Percentiles rank a stretch among this genome's conserved stretches.
phyloP scores from a whole-genome alignment of 768 basidiomycete species.

The Boletus insuetus region DNA sequence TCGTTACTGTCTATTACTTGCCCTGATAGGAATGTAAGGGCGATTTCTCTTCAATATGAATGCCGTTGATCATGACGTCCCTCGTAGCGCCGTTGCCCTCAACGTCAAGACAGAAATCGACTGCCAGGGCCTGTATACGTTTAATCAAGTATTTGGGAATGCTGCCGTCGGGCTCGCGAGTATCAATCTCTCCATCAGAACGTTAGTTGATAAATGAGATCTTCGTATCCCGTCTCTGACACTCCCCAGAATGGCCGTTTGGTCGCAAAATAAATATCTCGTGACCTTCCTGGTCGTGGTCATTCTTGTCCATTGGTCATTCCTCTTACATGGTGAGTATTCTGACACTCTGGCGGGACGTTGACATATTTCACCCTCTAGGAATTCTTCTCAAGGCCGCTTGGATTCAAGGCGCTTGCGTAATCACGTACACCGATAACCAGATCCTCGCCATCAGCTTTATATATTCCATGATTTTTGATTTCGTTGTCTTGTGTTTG shows the following conservation, averaged over 20 bases:
- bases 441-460: slow-evolving; percentile 61
- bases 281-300: slow-evolving; percentile 49
- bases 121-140: slow-evolving; percentile 69
- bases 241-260: slow-evolving; percentile 59
- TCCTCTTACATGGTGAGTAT: slow-evolving; percentile 58
- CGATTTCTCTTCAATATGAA: not conserved
- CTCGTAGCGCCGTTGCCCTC: slow-evolving; percentile 49
- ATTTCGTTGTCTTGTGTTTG: slow-evolving; percentile 58
- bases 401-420: slow-evolving; percentile 53
- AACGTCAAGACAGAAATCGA: slow-evolving; percentile 59
- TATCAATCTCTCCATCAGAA: slow-evolving; percentile 66
- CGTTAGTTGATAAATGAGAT: slow-evolving; percentile 41
- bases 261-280: slow-evolving; percentile 57
- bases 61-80: not conserved
- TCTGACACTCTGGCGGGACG: not conserved
- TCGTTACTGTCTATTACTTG: slow-evolving; percentile 62
- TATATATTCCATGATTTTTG: slow-evolving; percentile 74
- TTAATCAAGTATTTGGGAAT: slow-evolving; percentile 64
- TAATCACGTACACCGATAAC: slow-evolving; percentile 58
- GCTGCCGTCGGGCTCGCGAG: slow-evolving; percentile 67
- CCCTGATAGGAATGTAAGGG: slow-evolving; percentile 67
- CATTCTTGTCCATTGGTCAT: slow-evolving; percentile 70
- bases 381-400: slow-evolving; percentile 59
- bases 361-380: slow-evolving; percentile 17
- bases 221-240: not conserved